A percentile compares a stretch with the other conserved stretches of the same genome.
These are phyloP conservation scores for Fusarium lateritium DNA, from an alignment of 2,329 filamentous ascomycete species.

Conservation along the genomic window DNA sequence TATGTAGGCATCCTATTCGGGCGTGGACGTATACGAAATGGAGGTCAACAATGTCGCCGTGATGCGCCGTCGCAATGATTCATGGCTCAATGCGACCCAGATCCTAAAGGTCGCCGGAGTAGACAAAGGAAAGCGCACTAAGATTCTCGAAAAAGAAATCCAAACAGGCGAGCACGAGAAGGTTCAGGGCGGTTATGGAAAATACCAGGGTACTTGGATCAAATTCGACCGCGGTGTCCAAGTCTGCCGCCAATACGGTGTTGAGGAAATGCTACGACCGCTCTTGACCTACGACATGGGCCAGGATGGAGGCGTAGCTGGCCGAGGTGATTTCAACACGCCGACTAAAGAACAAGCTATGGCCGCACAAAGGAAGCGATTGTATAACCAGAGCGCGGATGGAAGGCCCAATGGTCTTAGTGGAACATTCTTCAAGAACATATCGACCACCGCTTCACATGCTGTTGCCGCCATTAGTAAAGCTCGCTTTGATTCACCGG, in stretches of 20 bases:
- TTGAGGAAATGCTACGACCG: slow-evolving; percentile 82
- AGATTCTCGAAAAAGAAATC: slow-evolving; percentile 98
- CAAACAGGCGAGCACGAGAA: slow-evolving; percentile 97
- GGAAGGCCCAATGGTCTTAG: slow-evolving; percentile 76
- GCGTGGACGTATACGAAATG: slow-evolving; percentile 98
- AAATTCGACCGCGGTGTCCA: slow-evolving; percentile 92
- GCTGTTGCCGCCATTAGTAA: slow-evolving; percentile 98
- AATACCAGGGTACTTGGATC: slow-evolving; percentile 99
- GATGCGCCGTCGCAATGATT: slow-evolving; percentile 95
- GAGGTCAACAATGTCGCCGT: slow-evolving; percentile 93
- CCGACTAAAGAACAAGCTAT: slow-evolving; percentile 99
- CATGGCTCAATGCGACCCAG: slow-evolving; percentile 98
- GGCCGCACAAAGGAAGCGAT: slow-evolving; percentile 92
- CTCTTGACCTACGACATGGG: slow-evolving; percentile 86
- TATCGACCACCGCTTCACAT: slow-evolving; percentile 91
- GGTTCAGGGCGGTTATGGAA: slow-evolving; percentile 97
- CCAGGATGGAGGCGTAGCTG: slow-evolving; percentile 79
- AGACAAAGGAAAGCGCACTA: slow-evolving; percentile 97
- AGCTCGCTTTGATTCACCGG: slow-evolving; percentile 91
- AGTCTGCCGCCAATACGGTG: slow-evolving; percentile 85
- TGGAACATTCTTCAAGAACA: slow-evolving; percentile 97
- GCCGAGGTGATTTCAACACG: slow-evolving; percentile 86
- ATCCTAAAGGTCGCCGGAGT: slow-evolving; percentile 98
- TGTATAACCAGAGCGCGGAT: slow-evolving; percentile 82
- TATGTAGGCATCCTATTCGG: slow-evolving; percentile 86